Percentiles rank a stretch among this genome's conserved stretches.
Conservation (phyloP, 257 asterid species). For the Linderniella brevidens region DNA sequence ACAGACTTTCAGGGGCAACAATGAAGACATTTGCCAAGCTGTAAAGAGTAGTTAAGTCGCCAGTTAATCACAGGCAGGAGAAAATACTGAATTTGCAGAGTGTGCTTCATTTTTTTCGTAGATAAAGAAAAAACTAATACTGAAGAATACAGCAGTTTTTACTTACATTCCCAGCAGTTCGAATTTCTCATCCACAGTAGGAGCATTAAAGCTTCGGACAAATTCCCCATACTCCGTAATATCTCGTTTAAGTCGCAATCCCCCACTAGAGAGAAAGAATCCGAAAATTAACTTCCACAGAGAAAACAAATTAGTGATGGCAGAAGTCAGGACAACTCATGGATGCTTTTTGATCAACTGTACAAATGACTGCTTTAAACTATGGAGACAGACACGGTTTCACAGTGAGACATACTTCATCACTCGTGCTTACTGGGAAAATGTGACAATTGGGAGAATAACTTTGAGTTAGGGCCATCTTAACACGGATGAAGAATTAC, state of each 20-base stretch:
- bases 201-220: conserved; percentile 91
- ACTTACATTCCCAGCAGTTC: conserved; percentile 94
- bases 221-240: conserved; percentile 97
- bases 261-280: conserved; percentile 45
- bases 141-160: not conserved
- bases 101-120: not conserved
- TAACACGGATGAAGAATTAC: conserved; percentile 21
- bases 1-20: conserved; percentile 94
- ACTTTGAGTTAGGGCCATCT: not conserved
- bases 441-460: conserved; percentile 2
- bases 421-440: not conserved
- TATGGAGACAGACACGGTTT: too few species aligned
- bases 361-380: too few species aligned
- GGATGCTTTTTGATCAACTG: too few species aligned
- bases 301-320: too few species aligned
- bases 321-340: too few species aligned
- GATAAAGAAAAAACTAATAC: conserved; percentile 4
- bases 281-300: not conserved
- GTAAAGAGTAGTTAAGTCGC: conserved; percentile 12
- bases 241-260: conserved; percentile 94
- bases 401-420: too few species aligned
- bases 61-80: conserved; percentile 10
- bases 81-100: not conserved
- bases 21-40: conserved; percentile 65
- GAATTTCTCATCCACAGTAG: conserved; percentile 94